phyloP scores from a whole-genome alignment of 2,329 filamentous ascomycete genomes.

The Biscogniauxia marginata region DNA sequence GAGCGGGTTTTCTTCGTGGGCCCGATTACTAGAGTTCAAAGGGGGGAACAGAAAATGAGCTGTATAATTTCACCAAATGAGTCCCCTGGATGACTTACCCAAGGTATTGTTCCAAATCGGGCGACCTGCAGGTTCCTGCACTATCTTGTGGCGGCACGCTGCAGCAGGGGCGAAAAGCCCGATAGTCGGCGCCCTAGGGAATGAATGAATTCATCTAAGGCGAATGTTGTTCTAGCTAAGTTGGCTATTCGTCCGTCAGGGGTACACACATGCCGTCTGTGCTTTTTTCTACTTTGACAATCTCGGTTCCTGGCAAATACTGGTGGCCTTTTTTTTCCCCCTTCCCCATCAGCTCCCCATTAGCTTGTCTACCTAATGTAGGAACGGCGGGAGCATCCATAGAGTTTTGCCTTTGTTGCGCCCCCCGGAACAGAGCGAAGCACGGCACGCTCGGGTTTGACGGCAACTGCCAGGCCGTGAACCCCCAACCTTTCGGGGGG shows the following conservation, averaged over 20 bases:
- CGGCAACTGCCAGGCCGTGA: background rate
- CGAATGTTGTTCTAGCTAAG: slow-evolving; percentile 8
- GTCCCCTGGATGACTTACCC: background rate
- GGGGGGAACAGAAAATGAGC: background rate
- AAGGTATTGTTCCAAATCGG: slow-evolving; percentile 23
- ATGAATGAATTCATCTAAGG: slow-evolving; percentile 13
- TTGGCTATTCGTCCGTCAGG: slow-evolving; percentile 7
- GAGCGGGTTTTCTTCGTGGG: too few relatives aligned
- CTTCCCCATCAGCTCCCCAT: background rate
- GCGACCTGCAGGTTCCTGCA: slow-evolving; percentile 29
- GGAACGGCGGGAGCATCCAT: background rate
- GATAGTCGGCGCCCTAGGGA: slow-evolving; percentile 16
- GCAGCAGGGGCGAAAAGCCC: slow-evolving; percentile 18
- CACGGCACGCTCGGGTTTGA: background rate
- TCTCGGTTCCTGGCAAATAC: background rate
- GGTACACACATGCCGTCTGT: slow-evolving; percentile 11
- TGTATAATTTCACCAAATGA: background rate
- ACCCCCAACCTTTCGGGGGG: background rate
- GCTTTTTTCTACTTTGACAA: background rate
- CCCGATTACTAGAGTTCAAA: too few relatives aligned
- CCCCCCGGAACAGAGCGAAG: background rate
- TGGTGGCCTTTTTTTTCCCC: background rate
- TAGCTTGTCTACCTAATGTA: background rate
- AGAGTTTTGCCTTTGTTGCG: background rate
- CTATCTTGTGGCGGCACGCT: slow-evolving; percentile 22